Base-by-base conservation (phyloP, 2,329 filamentous ascomycete genomes). In the Phialocephala sp. region DNA sequence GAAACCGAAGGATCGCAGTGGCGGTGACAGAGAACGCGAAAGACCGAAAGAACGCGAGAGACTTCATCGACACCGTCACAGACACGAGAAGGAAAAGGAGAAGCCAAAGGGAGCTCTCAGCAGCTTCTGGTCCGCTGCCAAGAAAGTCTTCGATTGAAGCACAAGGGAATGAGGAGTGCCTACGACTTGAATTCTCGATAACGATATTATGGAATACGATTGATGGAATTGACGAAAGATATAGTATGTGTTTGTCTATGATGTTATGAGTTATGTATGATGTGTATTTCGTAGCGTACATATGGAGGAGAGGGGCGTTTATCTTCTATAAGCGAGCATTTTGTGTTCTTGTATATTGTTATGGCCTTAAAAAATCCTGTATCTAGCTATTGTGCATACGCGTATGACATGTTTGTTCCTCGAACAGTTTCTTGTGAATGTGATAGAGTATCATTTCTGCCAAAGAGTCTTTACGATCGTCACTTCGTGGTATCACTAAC, bases 131-230 rank as follows among this genome's bases (percentile, higher is more conserved):
- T 66, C 66, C 32, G 57, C 59, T n/a, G 59, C 68, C 18, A 71
- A 69, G 64, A 71, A 69, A 50, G 68, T 67, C n/a, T 68, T 71
- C 54, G 60, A 66, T 18, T 71, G 54, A 67, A 52, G 62, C 57
- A 59, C 47, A 59, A 59, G 59, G 37, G 56, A 18, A 43, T 47
- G 27, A 37, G 45, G 54, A 22, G 37, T 50, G 20, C 8, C 45
- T 36, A 55, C 35, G 20, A 57, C 20, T 45, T 35, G 8, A 11
- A 36, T n/a, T 60, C 45, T 64, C 61, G 66, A 64, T 43, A 35
- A 59, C 20, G 56, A 63, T 69, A 47, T 69, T 61, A 66, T 41
- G 64, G 59, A 59, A 55, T 60, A 63, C 54, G 54, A 57, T 66
- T 60, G 47, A 32, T 52, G 62, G 41, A 36, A 4, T 60, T 11